These are phyloP conservation scores for Pseudogymnoascus sp. DNA, from an alignment of 2,329 filamentous ascomycete species.

Conservation along the genomic window DNA sequence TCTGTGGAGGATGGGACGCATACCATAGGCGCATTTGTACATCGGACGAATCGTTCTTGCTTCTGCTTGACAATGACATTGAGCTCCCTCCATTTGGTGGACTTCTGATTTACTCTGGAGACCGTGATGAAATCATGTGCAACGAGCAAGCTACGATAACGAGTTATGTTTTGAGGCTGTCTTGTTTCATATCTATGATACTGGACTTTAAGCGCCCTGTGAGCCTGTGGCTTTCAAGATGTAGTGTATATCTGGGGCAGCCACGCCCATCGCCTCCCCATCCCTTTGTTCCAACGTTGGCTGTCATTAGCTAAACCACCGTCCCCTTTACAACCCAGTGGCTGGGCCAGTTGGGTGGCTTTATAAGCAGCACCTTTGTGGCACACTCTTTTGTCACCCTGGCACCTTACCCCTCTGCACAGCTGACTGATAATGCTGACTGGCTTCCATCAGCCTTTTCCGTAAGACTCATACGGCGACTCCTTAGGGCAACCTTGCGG, in stretches of 20 bases:
- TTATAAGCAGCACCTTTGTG: neutral
- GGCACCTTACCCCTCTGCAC: neutral
- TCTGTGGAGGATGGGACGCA: slow-evolving; percentile 26
- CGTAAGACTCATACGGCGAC: slow-evolving; percentile 4
- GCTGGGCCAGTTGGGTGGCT: neutral
- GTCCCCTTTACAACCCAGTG: neutral
- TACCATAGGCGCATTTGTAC: slow-evolving; percentile 27
- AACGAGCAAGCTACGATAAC: neutral
- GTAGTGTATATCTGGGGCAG: neutral
- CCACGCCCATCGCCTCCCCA: neutral
- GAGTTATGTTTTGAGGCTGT: neutral
- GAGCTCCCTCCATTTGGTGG: neutral
- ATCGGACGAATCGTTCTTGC: slow-evolving; percentile 21
- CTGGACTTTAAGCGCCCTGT: neutral
- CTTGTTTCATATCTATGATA: neutral
- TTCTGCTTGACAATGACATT: slow-evolving; percentile 15
- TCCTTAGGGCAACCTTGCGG: neutral
- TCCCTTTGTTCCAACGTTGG: neutral
- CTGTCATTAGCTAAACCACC: neutral
- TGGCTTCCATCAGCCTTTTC: neutral
- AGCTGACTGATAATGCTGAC: neutral
- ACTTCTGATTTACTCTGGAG: neutral
- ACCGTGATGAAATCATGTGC: neutral
- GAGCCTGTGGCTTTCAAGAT: neutral
- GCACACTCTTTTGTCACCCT: neutral